Evolutionary conservation across 2,329 filamentous ascomycete species (phyloP).

Genomic region (Thyridium curvatum): DNA sequence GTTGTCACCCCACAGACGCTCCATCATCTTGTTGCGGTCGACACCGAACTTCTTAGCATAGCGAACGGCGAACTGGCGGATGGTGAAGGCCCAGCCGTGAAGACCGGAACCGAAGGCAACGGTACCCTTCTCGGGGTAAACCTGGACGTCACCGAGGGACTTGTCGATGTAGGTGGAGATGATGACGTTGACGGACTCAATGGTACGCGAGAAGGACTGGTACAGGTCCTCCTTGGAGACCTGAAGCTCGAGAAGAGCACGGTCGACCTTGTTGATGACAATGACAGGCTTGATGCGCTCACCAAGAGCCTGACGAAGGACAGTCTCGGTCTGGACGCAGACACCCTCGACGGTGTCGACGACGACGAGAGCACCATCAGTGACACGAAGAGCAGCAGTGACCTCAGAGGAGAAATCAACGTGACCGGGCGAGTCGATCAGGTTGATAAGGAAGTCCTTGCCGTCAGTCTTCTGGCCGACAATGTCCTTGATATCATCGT

Average conservation of each 20-base stretch:
- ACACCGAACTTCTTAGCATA: constrained; percentile 99
- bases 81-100: constrained; percentile 99
- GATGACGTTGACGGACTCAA: constrained; percentile 99
- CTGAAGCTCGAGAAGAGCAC: constrained; percentile 98
- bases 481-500: constrained; percentile 92
- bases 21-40: constrained; percentile 99
- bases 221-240: constrained; percentile 98
- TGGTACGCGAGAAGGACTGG: constrained; percentile 99
- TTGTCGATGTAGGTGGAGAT: constrained; percentile 99
- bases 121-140: constrained; percentile 96
- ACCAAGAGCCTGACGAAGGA: constrained; percentile 96
- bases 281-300: constrained; percentile 99
- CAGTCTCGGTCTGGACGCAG: constrained; percentile 99
- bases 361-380: constrained; percentile 98
- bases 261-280: constrained; percentile 99
- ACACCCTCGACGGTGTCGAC: constrained; percentile 99
- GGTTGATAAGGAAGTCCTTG: constrained; percentile 98
- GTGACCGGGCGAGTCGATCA: constrained; percentile 99
- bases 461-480: constrained; percentile 80
- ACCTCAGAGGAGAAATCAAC: constrained; percentile 99
- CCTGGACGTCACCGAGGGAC: constrained; percentile 92
- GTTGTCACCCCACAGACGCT: constrained; percentile 99
- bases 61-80: constrained; percentile 91
- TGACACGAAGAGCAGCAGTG: constrained; percentile 98
- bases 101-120: constrained; percentile 99